These are phyloP conservation scores for Claviceps maximensis DNA, from an alignment of 2,329 filamentous ascomycete species.

Conservation along the genomic window DNA sequence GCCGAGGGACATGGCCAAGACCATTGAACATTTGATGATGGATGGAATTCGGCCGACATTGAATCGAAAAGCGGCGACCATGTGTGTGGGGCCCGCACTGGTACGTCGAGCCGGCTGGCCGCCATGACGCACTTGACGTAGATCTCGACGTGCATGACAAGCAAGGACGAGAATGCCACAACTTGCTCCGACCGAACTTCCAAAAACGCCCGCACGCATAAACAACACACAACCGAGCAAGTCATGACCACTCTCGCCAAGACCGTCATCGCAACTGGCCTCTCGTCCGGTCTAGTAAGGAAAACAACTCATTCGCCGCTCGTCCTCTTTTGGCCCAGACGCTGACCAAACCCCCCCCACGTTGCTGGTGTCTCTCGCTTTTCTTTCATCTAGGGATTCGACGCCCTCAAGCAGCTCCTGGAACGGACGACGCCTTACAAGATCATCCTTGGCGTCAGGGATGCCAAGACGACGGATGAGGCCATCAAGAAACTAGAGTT, in stretches of 20 bases:
- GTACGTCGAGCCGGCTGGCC: no score
- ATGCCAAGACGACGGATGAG: constrained; percentile 25
- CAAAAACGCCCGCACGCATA: background rate
- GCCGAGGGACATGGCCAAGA: no score
- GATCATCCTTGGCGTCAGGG: constrained; percentile 37
- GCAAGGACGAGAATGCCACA: background rate
- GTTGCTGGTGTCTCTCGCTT: background rate
- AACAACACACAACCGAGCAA: background rate
- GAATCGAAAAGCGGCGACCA: no score
- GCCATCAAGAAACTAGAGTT: constrained; percentile 30
- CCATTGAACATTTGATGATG: no score
- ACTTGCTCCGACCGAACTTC: background rate
- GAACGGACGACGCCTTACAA: constrained; percentile 30
- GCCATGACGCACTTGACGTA: no score
- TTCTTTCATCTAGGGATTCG: constrained; percentile 30
- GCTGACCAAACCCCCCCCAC: background rate
- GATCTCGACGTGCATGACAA: no score
- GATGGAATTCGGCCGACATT: no score
- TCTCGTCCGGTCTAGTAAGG: constrained; percentile 34
- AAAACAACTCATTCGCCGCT: background rate
- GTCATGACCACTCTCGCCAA: constrained; percentile 28
- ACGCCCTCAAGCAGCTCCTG: constrained; percentile 38
- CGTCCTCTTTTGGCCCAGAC: background rate
- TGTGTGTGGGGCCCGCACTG: no score
- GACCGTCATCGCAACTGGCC: constrained; percentile 37